phyloP scores from a whole-genome alignment of 176 grass and related monocot genomes.

The Avena atlantica region DNA sequence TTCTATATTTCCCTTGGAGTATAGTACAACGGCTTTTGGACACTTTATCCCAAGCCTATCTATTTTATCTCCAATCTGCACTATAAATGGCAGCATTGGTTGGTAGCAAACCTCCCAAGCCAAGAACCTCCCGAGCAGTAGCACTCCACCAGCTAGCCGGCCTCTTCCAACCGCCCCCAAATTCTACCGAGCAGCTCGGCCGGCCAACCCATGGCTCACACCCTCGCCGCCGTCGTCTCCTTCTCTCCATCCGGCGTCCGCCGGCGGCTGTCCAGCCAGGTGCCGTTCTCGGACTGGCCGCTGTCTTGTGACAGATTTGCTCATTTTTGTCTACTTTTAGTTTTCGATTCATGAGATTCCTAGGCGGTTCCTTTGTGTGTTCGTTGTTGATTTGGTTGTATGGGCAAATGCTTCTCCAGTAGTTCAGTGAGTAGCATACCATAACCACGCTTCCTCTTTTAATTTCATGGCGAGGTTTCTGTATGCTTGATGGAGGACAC shows the following conservation, averaged over 20 bases:
- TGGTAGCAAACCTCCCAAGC: constrained; percentile 29
- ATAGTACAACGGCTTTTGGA: constrained; percentile 17
- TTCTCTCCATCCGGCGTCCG: constrained; percentile 43
- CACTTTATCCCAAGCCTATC: constrained; percentile 48
- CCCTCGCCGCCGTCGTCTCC: constrained; percentile 35
- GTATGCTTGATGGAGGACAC: not conserved
- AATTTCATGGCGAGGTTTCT: not conserved
- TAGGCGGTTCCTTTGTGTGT: not conserved
- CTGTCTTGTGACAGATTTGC: not conserved
- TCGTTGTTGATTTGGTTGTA: constrained; percentile 16
- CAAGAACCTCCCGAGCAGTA: constrained; percentile 19
- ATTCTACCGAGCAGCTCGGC: constrained; percentile 27
- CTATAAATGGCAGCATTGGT: constrained; percentile 16
- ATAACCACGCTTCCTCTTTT: not conserved
- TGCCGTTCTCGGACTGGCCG: constrained; percentile 2
- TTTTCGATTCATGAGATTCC: not conserved
- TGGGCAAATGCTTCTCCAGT: not conserved
- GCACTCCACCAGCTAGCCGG: not conserved
- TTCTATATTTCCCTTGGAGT: constrained; percentile 7
- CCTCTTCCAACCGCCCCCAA: constrained; percentile 17
- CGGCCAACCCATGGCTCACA: constrained; percentile 51
- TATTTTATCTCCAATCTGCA: constrained; percentile 46
- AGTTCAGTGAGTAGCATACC: not conserved
- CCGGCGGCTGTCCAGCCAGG: constrained; percentile 45
- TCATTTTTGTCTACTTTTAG: not conserved